Evolutionary conservation across 179 eudicot genomes (phyloP).

Genomic region (Camellia oleifera): DNA sequence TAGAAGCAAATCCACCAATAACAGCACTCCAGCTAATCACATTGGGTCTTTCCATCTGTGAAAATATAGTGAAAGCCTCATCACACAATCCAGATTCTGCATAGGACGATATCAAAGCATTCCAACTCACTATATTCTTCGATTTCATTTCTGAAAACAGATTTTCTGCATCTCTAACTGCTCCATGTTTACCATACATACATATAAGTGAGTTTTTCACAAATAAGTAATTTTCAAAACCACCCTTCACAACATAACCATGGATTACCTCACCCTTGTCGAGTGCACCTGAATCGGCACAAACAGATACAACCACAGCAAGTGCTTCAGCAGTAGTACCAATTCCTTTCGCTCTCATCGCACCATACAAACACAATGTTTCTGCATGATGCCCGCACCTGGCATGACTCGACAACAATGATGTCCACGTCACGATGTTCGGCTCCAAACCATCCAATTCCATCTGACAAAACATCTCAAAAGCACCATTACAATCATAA

Average conservation of each 20-base stretch:
- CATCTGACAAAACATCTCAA: conserved; percentile 33
- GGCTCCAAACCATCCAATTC: conserved; percentile 39
- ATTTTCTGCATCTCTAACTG: conserved; percentile 19
- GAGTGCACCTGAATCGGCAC: conserved; percentile 29
- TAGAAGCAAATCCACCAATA: conserved; percentile 36
- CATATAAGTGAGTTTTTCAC: conserved; percentile 45
- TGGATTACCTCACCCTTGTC: conserved; percentile 30
- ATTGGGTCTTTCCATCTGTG: conserved; percentile 35
- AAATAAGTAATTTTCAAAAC: conserved; percentile 36
- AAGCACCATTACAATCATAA: conserved; percentile 36
- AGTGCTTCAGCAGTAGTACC: conserved; percentile 37
- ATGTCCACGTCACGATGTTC: conserved; percentile 41
- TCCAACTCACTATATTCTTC: conserved; percentile 42
- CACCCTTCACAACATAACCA: conserved; percentile 37
- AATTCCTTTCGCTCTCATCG: conserved; percentile 30
- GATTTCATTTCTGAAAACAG: conserved; percentile 34
- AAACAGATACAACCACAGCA: conserved; percentile 48
- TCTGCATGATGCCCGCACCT: conserved; percentile 33
- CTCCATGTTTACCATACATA: conserved; percentile 39
- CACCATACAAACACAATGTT: conserved; percentile 25
- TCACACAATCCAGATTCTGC: conserved; percentile 41
- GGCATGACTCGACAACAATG: conserved; percentile 41
- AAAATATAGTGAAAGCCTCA: conserved; percentile 38
- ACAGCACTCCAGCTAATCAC: conserved; percentile 41
- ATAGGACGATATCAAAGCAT: conserved; percentile 42